Evolutionary conservation across 495 filamentous ascomycete species (phyloP).

Genomic region (Trichoderma parareesei): DNA sequence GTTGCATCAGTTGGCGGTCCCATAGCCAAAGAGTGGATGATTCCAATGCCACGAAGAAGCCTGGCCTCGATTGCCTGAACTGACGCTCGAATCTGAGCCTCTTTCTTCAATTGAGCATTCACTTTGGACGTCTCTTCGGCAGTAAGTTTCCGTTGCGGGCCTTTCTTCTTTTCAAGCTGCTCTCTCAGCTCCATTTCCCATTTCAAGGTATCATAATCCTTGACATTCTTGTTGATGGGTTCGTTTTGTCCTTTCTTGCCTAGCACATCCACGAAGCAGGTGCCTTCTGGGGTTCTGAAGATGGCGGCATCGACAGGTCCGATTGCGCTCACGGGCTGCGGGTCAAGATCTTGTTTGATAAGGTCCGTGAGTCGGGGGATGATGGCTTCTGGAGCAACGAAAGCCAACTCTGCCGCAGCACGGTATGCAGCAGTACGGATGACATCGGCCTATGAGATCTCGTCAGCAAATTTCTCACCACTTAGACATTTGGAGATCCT

Average conservation of each 20-base stretch:
- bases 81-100: slow-evolving; percentile 63
- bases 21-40: slow-evolving; percentile 70
- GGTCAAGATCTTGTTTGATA: slow-evolving; percentile 61
- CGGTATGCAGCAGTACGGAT: slow-evolving; percentile 59
- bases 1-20: slow-evolving; percentile 79
- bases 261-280: slow-evolving; percentile 81
- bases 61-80: slow-evolving; percentile 59
- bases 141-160: slow-evolving; percentile 82
- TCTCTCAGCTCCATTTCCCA: slow-evolving; percentile 92
- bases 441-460: slow-evolving; percentile 32
- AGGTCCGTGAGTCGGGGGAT: slow-evolving; percentile 66
- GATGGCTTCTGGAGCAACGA: slow-evolving; percentile 80
- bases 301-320: slow-evolving; percentile 86
- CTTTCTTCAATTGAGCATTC: slow-evolving; percentile 83
- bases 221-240: slow-evolving; percentile 69
- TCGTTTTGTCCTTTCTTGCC: slow-evolving; percentile 61
- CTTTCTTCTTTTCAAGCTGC: slow-evolving; percentile 86
- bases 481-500: slow-evolving; percentile 7
- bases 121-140: slow-evolving; percentile 83
- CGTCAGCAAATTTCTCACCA: slow-evolving; percentile 21
- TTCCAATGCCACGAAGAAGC: slow-evolving; percentile 71
- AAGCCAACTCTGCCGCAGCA: slow-evolving; percentile 82
- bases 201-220: slow-evolving; percentile 90
- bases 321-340: slow-evolving; percentile 54
- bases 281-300: slow-evolving; percentile 79